A percentile compares a stretch with the other conserved stretches of the same genome.
phyloP scores from a whole-genome alignment of 2,329 filamentous ascomycete species.

The Fusarium avenaceum region DNA sequence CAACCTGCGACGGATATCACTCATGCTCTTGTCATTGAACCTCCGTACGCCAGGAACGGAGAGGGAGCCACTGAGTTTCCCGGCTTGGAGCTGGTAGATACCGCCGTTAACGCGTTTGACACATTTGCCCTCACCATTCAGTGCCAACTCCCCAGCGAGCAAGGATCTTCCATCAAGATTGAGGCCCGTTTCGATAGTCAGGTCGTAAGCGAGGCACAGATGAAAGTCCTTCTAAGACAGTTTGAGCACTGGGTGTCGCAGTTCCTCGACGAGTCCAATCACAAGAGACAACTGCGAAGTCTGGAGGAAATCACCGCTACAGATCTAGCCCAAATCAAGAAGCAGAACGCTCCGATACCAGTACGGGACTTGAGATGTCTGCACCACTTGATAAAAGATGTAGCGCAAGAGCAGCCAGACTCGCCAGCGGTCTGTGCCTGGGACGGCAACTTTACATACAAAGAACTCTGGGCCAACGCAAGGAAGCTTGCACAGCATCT shows the following conservation, averaged over 20 bases:
- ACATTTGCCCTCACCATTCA: constrained; percentile 1
- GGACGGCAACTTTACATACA: not conserved
- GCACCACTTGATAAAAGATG: not conserved
- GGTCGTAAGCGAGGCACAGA: not conserved
- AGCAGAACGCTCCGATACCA: not conserved
- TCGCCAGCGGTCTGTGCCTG: not conserved
- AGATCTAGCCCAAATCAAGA: not conserved
- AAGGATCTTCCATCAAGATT: not conserved
- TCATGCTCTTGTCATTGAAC: constrained; percentile 3
- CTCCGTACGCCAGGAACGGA: not conserved
- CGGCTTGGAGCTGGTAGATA: not conserved
- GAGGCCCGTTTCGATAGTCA: constrained; percentile 6
- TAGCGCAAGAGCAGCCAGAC: not conserved
- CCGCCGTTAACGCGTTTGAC: not conserved
- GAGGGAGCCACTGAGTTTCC: not conserved
- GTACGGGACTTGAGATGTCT: not conserved
- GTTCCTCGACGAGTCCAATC: not conserved
- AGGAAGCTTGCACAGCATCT: constrained; percentile 4
- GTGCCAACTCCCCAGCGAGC: not conserved
- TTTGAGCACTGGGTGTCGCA: not conserved
- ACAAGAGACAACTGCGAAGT: not conserved
- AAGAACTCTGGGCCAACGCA: not conserved
- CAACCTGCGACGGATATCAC: not conserved
- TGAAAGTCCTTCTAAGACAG: not conserved
- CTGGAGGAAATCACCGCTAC: not conserved